Evolutionary conservation across 1,284 basidiomycete genomes (phyloP), one percentile per base, ranked within the genome.

Genomic region (Microbotryomycetes sp.): DNA sequence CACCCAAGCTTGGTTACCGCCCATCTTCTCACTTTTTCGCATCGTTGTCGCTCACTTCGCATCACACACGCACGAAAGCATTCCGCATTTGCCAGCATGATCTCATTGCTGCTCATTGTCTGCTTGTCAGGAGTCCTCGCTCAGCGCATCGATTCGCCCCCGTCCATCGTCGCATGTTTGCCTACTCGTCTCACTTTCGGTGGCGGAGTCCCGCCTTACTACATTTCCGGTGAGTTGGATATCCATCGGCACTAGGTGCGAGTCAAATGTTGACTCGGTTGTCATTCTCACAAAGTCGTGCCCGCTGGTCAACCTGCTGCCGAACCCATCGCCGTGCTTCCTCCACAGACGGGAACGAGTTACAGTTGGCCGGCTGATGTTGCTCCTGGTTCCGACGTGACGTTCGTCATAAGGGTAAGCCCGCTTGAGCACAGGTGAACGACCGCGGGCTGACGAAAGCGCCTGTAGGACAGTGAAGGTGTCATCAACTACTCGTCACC

Each of bases 191-290:
- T 61, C n/a, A 31, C 45, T 2, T 13, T 61, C 27, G 23, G n/a
- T 4, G 59, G 59, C 9, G 59, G 59, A 1, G 9, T 18, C 9
- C 45, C 49, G 3, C 59, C 59, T 3, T 60, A 60, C 59, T 46
- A 41, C 23, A 51, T 60, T 21, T n/a, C 45, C 5, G 45, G 54
- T 35, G n/a, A 6, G 35, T 41, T 41, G 35, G 35, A 41, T 41
- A 11, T 18, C 9, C 11, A 41, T 41, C 35, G 9, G 18, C 35
- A 41, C 9, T 18, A 41, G 18, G 18, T 11, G 18, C 18, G 35
- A 41, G 11, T 9, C 35, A 9, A 41, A 18, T 41, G 35, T 18
- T 41, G 35, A 41, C 35, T 41, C 35, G 11, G 9, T 41, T 9
- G 18, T 41, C 35, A 9, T 41, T 41, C 18, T 9, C 18, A 18